Conservation (phyloP, 805 yeast genomes). For the Lachancea lanzarotensis region DNA sequence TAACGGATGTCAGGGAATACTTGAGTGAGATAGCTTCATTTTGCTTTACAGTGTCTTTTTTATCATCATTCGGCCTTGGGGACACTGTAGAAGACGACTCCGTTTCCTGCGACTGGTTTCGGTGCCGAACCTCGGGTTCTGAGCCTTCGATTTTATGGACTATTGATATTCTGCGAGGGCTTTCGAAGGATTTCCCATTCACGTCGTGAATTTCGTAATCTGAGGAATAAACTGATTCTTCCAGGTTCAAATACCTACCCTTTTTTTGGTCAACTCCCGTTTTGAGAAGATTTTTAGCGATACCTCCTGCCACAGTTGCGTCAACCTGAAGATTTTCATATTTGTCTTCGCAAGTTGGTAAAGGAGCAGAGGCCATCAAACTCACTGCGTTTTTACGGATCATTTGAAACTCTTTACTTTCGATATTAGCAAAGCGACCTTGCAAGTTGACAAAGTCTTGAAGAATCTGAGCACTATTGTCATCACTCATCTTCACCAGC, state of each 20-base stretch:
- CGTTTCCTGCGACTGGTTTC: neutral
- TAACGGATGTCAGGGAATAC: neutral
- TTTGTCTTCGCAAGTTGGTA: slow-evolving; percentile 34
- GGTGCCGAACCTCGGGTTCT: neutral
- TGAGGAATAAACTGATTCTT: slow-evolving; percentile 38
- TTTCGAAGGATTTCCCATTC: slow-evolving; percentile 35
- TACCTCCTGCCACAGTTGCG: slow-evolving; percentile 35
- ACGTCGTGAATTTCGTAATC: slow-evolving; percentile 38
- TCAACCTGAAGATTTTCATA: slow-evolving; percentile 41
- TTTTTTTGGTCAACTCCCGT: slow-evolving; percentile 41
- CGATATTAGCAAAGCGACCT: slow-evolving; percentile 34
- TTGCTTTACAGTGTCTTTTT: neutral
- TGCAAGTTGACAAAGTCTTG: slow-evolving; percentile 47
- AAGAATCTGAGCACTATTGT: slow-evolving; percentile 35
- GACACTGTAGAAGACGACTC: neutral
- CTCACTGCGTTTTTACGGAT: slow-evolving; percentile 8
- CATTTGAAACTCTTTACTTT: slow-evolving; percentile 1
- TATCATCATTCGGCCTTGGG: neutral
- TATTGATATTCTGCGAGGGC: slow-evolving; percentile 20
- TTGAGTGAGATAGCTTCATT: neutral
- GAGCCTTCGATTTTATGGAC: slow-evolving; percentile 2
- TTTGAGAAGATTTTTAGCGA: slow-evolving; percentile 41
- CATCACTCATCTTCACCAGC: slow-evolving; percentile 46
- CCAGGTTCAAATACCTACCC: slow-evolving; percentile 47
- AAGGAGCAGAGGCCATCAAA: slow-evolving; percentile 21